phyloP scores from a whole-genome alignment of 2,329 filamentous ascomycete genomes.

The Trichoderma hamatum region DNA sequence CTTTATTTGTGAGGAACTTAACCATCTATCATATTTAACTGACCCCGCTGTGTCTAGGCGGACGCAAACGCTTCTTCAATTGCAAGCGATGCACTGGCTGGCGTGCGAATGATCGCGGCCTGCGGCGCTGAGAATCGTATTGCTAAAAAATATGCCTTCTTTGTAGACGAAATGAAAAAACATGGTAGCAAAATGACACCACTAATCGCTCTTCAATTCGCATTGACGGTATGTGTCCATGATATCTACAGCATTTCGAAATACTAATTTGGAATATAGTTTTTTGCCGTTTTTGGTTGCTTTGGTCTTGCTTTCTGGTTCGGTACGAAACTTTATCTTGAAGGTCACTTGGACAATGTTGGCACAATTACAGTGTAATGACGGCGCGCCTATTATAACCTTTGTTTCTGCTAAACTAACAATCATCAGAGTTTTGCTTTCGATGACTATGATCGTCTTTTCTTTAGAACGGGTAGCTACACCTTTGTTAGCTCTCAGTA shows the following conservation, averaged over 20 bases:
- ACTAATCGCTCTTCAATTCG: background rate
- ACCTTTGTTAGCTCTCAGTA: conserved; percentile 49
- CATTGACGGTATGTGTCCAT: background rate
- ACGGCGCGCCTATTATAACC: background rate
- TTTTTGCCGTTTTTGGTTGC: conserved; percentile 55
- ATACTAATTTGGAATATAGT: conserved; percentile 39
- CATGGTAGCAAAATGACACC: conserved; percentile 33
- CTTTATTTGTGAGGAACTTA: background rate
- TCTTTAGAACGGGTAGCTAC: conserved; percentile 60
- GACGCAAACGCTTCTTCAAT: conserved; percentile 61
- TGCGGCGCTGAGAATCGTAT: conserved; percentile 63
- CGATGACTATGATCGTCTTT: conserved; percentile 60
- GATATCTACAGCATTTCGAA: background rate
- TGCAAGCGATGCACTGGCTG: conserved; percentile 62
- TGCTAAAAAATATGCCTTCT: conserved; percentile 55
- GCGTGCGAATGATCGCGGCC: conserved; percentile 63
- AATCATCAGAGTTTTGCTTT: conserved; percentile 51
- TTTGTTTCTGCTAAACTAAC: conserved; percentile 32
- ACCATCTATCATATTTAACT: background rate
- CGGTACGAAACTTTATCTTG: conserved; percentile 54
- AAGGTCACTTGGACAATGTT: conserved; percentile 50
- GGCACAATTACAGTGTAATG: conserved; percentile 57
- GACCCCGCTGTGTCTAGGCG: conserved; percentile 44
- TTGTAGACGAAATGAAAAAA: conserved; percentile 55
- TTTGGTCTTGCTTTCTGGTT: conserved; percentile 67